phyloP scores from a whole-genome alignment of 2,329 filamentous ascomycete species.

The Xylaria arbuscula region DNA sequence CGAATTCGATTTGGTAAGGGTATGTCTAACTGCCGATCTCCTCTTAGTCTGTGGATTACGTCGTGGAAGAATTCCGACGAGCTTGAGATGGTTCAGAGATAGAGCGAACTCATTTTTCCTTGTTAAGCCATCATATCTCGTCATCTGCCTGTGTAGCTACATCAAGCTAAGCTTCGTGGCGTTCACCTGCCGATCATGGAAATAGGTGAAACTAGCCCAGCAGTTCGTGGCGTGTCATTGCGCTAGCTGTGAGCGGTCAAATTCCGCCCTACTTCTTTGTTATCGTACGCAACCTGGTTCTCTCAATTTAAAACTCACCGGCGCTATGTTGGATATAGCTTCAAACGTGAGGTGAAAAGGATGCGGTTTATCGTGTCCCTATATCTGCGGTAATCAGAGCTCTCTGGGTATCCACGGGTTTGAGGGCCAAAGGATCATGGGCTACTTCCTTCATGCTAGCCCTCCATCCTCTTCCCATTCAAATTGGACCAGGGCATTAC shows the following conservation, averaged over 20 bases:
- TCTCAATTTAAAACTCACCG: neutral
- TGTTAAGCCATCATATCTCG: slow-evolving; percentile 17
- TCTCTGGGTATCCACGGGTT: no score
- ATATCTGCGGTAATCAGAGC: no score
- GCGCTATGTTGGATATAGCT: neutral
- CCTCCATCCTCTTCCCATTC: no score
- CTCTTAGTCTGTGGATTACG: slow-evolving; percentile 11
- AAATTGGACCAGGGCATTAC: no score
- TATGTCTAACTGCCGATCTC: slow-evolving; percentile 28
- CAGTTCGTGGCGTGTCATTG: slow-evolving; percentile 21
- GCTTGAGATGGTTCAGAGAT: slow-evolving; percentile 6
- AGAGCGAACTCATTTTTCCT: slow-evolving; percentile 24
- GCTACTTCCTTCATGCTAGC: no score
- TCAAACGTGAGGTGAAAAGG: neutral
- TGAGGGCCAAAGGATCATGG: no score
- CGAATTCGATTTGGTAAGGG: neutral
- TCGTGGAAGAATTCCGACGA: slow-evolving; percentile 27
- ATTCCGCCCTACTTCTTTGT: slow-evolving; percentile 28
- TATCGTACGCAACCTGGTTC: neutral
- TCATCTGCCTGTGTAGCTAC: slow-evolving; percentile 10
- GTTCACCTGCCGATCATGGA: slow-evolving; percentile 39
- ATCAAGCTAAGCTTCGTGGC: slow-evolving; percentile 30
- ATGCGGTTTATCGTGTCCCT: neutral
- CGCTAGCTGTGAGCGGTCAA: slow-evolving; percentile 28
- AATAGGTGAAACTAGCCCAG: slow-evolving; percentile 28